These are phyloP conservation scores for Fusarium sp. DNA, from an alignment of 2,329 filamentous ascomycete species.

Conservation along the genomic window DNA sequence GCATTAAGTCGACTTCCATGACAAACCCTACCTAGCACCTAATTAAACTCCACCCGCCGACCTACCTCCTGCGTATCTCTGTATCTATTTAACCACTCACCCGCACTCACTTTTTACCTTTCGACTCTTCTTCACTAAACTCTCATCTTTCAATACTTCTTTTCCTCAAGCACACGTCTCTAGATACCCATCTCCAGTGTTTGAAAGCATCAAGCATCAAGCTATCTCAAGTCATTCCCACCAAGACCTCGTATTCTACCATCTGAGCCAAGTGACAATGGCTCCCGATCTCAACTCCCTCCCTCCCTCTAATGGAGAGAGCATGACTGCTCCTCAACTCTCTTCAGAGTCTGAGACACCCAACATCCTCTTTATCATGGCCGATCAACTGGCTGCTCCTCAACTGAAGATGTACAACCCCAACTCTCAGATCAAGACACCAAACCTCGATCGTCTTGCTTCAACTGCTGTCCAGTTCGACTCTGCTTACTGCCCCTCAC, in stretches of 20 bases:
- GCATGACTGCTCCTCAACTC: conserved; percentile 28
- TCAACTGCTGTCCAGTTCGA: conserved; percentile 88
- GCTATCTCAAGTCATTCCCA: background rate
- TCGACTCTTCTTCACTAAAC: background rate
- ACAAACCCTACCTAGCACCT: background rate
- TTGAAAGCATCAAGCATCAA: background rate
- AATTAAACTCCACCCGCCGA: background rate
- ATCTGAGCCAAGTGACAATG: conserved; percentile 55
- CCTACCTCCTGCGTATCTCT: background rate
- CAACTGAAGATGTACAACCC: conserved; percentile 92
- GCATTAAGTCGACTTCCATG: conserved; percentile 7
- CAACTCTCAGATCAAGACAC: conserved; percentile 89
- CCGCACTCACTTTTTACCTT: background rate
- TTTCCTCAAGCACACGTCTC: background rate
- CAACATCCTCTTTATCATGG: conserved; percentile 83
- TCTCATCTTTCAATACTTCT: background rate
- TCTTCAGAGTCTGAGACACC: conserved; percentile 45
- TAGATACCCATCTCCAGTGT: background rate
- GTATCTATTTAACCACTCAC: conserved; percentile 20
- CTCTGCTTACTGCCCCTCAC: conserved; percentile 93
- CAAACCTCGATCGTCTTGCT: conserved; percentile 85
- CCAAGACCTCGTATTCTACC: background rate
- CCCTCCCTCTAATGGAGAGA: conserved; percentile 58
- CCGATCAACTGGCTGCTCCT: conserved; percentile 91
- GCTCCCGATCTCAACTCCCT: conserved; percentile 80